Conservation (phyloP, 352 stramenopile species). For the Blastocystis sp. region DNA sequence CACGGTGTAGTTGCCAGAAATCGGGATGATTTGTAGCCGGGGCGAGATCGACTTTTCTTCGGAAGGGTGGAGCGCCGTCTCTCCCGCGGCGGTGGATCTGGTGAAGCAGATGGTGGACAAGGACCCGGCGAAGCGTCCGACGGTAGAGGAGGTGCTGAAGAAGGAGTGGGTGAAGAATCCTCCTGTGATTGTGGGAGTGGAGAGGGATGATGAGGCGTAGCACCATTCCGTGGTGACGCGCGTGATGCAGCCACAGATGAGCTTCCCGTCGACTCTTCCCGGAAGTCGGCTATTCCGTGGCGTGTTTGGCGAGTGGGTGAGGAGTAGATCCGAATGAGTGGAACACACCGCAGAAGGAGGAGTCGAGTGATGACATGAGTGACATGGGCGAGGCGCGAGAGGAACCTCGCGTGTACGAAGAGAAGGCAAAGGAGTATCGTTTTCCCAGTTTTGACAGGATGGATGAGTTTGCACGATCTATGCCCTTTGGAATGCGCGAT, state of each 20-base stretch:
- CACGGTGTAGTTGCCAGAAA: slow-evolving; percentile 7
- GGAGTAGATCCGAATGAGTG: slow-evolving; percentile 6
- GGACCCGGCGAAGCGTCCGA: slow-evolving; percentile 42
- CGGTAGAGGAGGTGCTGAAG: background rate
- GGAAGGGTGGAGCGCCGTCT: slow-evolving; percentile 11
- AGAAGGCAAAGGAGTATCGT: background rate
- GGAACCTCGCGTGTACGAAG: background rate
- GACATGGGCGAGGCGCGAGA: background rate
- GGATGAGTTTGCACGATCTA: background rate
- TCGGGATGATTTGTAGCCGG: background rate
- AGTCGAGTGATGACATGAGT: slow-evolving; percentile 17
- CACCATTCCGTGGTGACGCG: background rate
- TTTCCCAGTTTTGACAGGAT: slow-evolving; percentile 5
- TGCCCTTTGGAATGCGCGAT: background rate
- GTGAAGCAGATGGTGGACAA: slow-evolving; percentile 20
- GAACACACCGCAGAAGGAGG: background rate
- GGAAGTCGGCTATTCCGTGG: slow-evolving; percentile 27
- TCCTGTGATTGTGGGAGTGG: background rate
- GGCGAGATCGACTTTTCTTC: slow-evolving; percentile 6
- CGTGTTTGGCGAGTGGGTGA: background rate
- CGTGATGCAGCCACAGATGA: slow-evolving; percentile 44
- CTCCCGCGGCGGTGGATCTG: background rate
- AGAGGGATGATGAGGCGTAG: background rate
- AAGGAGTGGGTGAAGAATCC: slow-evolving; percentile 1
- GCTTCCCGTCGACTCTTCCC: slow-evolving; percentile 42